Percentiles rank a stretch among this genome's conserved stretches.
These are phyloP conservation scores for Chrysanthemum lavandulifolium DNA, from an alignment of 129 eudicot genomes.

Conservation along the genomic window DNA sequence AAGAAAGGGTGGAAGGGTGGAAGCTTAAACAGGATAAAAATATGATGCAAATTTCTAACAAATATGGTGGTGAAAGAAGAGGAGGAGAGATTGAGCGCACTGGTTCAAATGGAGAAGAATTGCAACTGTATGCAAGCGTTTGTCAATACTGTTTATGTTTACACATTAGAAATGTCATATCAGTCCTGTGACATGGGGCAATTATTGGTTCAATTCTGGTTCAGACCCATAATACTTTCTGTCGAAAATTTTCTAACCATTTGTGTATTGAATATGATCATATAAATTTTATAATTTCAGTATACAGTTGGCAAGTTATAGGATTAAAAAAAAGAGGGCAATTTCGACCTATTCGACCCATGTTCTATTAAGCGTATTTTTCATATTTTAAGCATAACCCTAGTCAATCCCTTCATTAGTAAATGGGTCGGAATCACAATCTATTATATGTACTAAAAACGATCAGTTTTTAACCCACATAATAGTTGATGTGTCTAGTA, in stretches of 20 bases:
- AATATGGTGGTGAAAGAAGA: constrained; percentile 66
- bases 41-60: constrained; percentile 50
- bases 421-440: neutral
- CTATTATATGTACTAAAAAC: neutral
- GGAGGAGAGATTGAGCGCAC: constrained; percentile 86
- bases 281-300: neutral
- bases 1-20: constrained; percentile 64
- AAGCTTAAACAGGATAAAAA: constrained; percentile 64
- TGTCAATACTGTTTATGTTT: constrained; percentile 19
- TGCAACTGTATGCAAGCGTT: constrained; percentile 67
- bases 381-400: neutral
- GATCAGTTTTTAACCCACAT: neutral
- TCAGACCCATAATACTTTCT: neutral
- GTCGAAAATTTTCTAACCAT: neutral
- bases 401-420: neutral
- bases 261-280: neutral
- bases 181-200: neutral
- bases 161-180: neutral
- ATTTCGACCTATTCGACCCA: too few species aligned
- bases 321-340: too few species aligned
- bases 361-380: too few species aligned
- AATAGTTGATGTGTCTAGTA: neutral
- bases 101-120: constrained; percentile 85
- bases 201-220: neutral
- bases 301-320: too few species aligned